Evolutionary conservation across 768 basidiomycete species (phyloP).

Genomic region (Suillus variegatus): DNA sequence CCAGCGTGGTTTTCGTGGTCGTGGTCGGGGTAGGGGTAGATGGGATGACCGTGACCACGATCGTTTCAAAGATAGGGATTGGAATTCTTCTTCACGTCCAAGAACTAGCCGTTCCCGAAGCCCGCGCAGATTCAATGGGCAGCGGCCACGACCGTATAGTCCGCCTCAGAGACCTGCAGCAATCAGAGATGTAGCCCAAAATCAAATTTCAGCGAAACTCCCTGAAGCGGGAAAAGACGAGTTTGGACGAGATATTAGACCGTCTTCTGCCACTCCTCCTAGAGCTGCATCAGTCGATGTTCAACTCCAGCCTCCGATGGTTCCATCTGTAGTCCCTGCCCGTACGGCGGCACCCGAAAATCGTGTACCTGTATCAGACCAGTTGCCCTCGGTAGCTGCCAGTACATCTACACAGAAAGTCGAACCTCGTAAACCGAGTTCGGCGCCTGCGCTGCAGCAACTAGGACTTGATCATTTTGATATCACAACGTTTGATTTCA

Average conservation of each 20-base stretch:
- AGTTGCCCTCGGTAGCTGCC: slow-evolving; percentile 48
- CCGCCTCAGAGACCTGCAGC: slow-evolving; percentile 53
- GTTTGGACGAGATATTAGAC: slow-evolving; percentile 81
- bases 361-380: slow-evolving; percentile 45
- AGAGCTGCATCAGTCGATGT: slow-evolving; percentile 28
- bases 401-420: slow-evolving; percentile 56
- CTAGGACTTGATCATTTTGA: slow-evolving; percentile 70
- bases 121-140: slow-evolving; percentile 58
- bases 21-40: slow-evolving; percentile 58
- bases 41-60: slow-evolving; percentile 57
- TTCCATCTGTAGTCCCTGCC: slow-evolving; percentile 42
- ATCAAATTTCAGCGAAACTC: slow-evolving; percentile 28
- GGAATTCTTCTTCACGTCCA: slow-evolving; percentile 39
- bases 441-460: slow-evolving; percentile 41
- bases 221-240: slow-evolving; percentile 68
- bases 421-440: slow-evolving; percentile 29
- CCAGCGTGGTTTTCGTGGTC: slow-evolving; percentile 58
- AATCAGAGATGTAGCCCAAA: slow-evolving; percentile 28
- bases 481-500: slow-evolving; percentile 70
- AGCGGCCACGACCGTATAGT: slow-evolving; percentile 59
- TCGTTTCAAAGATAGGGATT: slow-evolving; percentile 44
- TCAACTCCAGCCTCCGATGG: slow-evolving; percentile 32
- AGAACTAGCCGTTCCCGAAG: slow-evolving; percentile 75
- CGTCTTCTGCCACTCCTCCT: slow-evolving; percentile 43
- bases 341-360: slow-evolving; percentile 48